Evolutionary conservation across 352 stramenopile genomes (phyloP), one percentile per base, ranked within the genome.

Genomic region (Pelagophyceae sp.): DNA sequence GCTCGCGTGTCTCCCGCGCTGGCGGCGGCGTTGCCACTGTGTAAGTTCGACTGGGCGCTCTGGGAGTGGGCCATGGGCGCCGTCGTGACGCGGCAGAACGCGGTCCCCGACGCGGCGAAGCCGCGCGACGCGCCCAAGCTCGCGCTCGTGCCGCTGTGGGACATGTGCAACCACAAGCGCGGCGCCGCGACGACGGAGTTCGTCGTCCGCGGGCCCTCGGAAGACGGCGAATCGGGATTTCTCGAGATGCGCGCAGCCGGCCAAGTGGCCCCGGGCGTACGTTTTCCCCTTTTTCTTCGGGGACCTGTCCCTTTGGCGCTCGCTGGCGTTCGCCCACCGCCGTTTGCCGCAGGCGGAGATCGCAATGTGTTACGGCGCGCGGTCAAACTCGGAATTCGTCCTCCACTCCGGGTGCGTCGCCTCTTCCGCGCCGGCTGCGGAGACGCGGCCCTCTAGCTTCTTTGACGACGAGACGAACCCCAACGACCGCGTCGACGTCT

Each of bases 31-130:
- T 29, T 54, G 11, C 45, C 45, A 23, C 45, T 63, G 15, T 40
- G 1, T 15, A 1, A 19, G n/a, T 71, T 71, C 29, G n/a, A 35
- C 33, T 74, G 31, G 6, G 35, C 0, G 1, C 25, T 11, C 0
- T 74, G 67, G 67, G 35, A 5, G 17, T 74, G 67, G 67, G 67
- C 67, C 20, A 31, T 74, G 67, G 67, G 35, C 67, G 67, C 67
- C 67, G 67, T 74, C 23, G 35, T 58, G 15, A 74, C 67, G 35
- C 67, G 67, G 15, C 67, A 74, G 67, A 74, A 74, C 67, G 33
- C 67, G 33, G 35, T 74, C 6, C 35, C 35, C 67, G 67, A 37
- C 35, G 33, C 33, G 15, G 31, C 29, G 3, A 2, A 2, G 54
- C 54, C 54, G 15, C 6, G 11, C 11, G 61, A 6, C 19, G n/a